A percentile compares a stretch with the other conserved stretches of the same genome.
phyloP scores from a whole-genome alignment of 2,329 filamentous ascomycete genomes.

The Pyrenochaeta sp. region DNA sequence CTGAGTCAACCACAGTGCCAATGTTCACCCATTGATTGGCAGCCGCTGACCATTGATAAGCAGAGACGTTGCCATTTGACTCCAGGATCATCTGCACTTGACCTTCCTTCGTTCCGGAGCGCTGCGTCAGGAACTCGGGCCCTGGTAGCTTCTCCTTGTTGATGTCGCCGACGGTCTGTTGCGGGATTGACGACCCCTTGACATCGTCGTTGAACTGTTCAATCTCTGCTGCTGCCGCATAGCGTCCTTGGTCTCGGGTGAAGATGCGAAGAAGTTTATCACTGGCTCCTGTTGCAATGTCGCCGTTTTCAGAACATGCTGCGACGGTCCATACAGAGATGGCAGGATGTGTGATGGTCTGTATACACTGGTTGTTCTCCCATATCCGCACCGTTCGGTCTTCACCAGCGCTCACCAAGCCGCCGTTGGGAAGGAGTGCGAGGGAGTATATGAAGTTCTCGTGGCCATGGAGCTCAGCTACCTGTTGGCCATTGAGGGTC shows the following conservation, averaged over 20 bases:
- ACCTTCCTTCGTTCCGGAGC: slow-evolving; percentile 92
- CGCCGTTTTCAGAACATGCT: slow-evolving; percentile 81
- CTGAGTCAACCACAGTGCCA: slow-evolving; percentile 92
- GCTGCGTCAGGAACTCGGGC: slow-evolving; percentile 82
- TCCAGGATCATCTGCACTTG: slow-evolving; percentile 93
- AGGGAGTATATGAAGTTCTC: slow-evolving; percentile 95
- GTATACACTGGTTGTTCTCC: slow-evolving; percentile 82
- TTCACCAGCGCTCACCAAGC: slow-evolving; percentile 90
- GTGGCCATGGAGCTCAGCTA: slow-evolving; percentile 84
- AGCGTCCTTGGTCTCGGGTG: slow-evolving; percentile 72
- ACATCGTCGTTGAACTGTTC: slow-evolving; percentile 83
- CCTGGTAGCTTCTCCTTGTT: slow-evolving; percentile 93
- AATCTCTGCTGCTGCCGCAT: slow-evolving; percentile 73
- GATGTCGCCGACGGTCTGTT: slow-evolving; percentile 78
- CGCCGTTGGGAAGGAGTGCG: slow-evolving; percentile 78
- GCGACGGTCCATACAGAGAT: slow-evolving; percentile 96
- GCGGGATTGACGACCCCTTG: slow-evolving; percentile 83
- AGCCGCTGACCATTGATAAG: slow-evolving; percentile 82
- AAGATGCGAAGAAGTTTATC: slow-evolving; percentile 88
- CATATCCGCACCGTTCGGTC: slow-evolving; percentile 94
- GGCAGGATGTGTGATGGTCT: slow-evolving; percentile 96
- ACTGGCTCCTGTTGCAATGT: slow-evolving; percentile 93
- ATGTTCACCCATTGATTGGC: slow-evolving; percentile 80
- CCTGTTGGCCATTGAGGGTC: slow-evolving; percentile 78
- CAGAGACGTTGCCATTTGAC: slow-evolving; percentile 80